A percentile compares a stretch with the other conserved stretches of the same genome.
Evolutionary conservation across 495 filamentous ascomycete genomes (phyloP).

Genomic region (Daldinia bambusicola): DNA sequence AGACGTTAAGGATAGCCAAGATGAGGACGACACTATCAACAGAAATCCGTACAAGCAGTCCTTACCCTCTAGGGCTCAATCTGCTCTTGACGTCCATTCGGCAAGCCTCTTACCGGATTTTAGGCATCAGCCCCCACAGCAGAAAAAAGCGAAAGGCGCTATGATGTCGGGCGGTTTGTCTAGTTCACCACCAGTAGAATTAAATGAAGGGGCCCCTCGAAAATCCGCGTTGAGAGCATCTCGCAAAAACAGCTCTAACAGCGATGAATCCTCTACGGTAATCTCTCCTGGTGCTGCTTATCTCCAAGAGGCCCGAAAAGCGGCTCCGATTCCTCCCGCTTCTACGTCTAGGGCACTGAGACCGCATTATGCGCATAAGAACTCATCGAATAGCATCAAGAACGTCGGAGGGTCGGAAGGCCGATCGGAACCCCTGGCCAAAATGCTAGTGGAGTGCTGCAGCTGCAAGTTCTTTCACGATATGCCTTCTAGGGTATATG

Average conservation of each 20-base stretch:
- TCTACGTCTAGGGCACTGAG: constrained; percentile 39
- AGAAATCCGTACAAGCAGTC: constrained; percentile 20
- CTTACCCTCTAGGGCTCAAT: constrained; percentile 41
- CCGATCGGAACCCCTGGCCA: constrained; percentile 68
- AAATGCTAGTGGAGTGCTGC: constrained; percentile 84
- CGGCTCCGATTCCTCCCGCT: constrained; percentile 38
- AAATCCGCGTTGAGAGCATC: constrained; percentile 44
- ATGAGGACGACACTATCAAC: constrained; percentile 28
- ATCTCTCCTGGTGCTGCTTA: constrained; percentile 48
- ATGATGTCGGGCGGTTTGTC: constrained; percentile 45
- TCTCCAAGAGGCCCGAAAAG: constrained; percentile 51
- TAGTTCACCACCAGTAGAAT: constrained; percentile 37
- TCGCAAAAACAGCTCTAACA: constrained; percentile 38
- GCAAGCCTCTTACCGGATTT: constrained; percentile 43
- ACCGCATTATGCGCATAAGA: constrained; percentile 41
- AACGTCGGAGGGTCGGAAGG: constrained; percentile 20
- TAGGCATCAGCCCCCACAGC: constrained; percentile 48
- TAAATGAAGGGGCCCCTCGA: constrained; percentile 34
- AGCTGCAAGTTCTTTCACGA: constrained; percentile 85
- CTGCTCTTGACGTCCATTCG: constrained; percentile 39
- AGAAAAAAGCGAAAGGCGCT: constrained; percentile 38
- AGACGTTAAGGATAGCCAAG: constrained; percentile 21
- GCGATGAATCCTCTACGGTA: constrained; percentile 26
- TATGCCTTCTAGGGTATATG: constrained; percentile 78
- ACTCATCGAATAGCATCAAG: constrained; percentile 37